Evolutionary conservation across 106 monocot genomes (phyloP), one percentile per base, ranked within the genome.

Genomic region (Dendrobium huoshanense): DNA sequence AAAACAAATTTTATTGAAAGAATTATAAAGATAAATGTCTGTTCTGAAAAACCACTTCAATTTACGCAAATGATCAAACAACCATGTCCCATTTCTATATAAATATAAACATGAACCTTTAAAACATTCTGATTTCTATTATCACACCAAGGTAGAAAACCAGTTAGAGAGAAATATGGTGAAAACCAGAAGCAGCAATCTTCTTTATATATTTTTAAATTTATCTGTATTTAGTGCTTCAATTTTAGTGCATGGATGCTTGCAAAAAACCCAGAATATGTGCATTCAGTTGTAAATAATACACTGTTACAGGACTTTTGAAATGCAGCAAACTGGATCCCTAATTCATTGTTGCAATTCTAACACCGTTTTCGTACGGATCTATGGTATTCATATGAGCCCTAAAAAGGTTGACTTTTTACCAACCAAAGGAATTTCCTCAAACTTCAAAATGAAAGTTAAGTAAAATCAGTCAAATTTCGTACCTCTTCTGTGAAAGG

Each of bases 401-500:
- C n/a, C 5, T 24, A 64, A 64, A 64, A 64, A 64, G 6, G 9
- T 4, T 22, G 24, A 4, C 64, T 64, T 64, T 51, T 51, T 51
- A 51, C 51, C 51, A 51, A 51, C 9, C 51, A 51, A 51, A 51
- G 2, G 51, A 13, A 51, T 31, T 16, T 33, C 7, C 33, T 70
- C 70, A 33, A 70, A n/a, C 41, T 20, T n/a, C 41, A 43, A 4
- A 74, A n/a, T 43, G 20, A 9, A 19, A 43, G 42, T 47, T 27
- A 43, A 65, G 51, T 33, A 72, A 51, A 43, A n/a, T 29, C 11
- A 47, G 29, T 59, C 2, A 10, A 73, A 80, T 72, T 70, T 6
- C 81, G 31, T 68, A 97, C 96, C 88, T 92, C 67, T 94, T 94
- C 55, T 90, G 87, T 2, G 92, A 94, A 48, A 97, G 82, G 81